These are phyloP conservation scores for Epicoccum nigrum DNA, from an alignment of 2,329 filamentous ascomycete genomes.

Conservation along the genomic window DNA sequence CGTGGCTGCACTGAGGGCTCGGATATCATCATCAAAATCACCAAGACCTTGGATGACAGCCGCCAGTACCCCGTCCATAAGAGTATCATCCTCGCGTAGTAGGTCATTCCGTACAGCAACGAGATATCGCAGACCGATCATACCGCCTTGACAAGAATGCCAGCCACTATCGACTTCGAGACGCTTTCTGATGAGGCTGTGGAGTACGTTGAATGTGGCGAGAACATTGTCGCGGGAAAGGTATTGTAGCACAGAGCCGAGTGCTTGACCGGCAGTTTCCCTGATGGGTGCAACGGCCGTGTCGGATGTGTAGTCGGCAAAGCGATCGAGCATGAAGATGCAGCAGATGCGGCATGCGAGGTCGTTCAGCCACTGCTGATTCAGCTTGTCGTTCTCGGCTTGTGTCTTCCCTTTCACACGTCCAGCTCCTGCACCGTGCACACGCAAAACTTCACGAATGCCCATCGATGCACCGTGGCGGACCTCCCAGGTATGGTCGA, in stretches of 20 bases:
- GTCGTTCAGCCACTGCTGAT: conserved; percentile 89
- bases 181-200: conserved; percentile 88
- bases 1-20: conserved; percentile 96
- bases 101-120: conserved; percentile 94
- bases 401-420: conserved; percentile 72
- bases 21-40: conserved; percentile 92
- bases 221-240: conserved; percentile 80
- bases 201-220: conserved; percentile 81
- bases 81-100: conserved; percentile 77
- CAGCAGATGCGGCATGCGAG: conserved; percentile 93
- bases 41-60: conserved; percentile 95
- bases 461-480: conserved; percentile 96
- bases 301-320: conserved; percentile 97
- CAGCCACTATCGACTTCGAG: conserved; percentile 68
- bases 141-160: conserved; percentile 96
- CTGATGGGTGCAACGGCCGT: conserved; percentile 95
- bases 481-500: conserved; percentile 93
- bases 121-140: conserved; percentile 94
- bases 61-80: conserved; percentile 90
- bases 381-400: conserved; percentile 77
- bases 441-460: conserved; percentile 84
- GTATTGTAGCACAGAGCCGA: conserved; percentile 87
- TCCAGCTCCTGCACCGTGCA: conserved; percentile 90
- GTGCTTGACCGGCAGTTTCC: conserved; percentile 91
- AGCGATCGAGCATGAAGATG: conserved; percentile 95